These are phyloP conservation scores for Fusarium concolor DNA, from an alignment of 2,329 filamentous ascomycete species.

Conservation along the genomic window DNA sequence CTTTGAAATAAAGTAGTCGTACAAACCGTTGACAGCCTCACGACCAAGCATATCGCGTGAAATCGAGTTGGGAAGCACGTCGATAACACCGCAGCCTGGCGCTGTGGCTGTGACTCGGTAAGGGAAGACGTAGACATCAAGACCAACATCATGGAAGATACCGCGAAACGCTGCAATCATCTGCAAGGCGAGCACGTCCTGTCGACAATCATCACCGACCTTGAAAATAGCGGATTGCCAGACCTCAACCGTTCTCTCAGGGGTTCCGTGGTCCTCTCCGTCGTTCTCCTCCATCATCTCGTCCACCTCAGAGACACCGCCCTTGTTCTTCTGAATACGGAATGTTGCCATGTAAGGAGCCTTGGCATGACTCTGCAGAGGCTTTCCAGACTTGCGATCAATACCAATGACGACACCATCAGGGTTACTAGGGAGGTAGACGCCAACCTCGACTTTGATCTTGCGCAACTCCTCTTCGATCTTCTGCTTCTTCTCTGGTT, in stretches of 20 bases:
- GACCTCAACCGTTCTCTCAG: slow-evolving; percentile 81
- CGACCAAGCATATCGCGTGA: slow-evolving; percentile 98
- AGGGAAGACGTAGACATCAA: slow-evolving; percentile 97
- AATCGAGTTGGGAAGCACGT: slow-evolving; percentile 97
- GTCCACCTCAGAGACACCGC: slow-evolving; percentile 63
- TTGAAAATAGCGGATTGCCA: slow-evolving; percentile 99
- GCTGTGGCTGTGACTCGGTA: slow-evolving; percentile 98
- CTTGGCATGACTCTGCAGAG: slow-evolving; percentile 96
- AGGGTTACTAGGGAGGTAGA: slow-evolving; percentile 96
- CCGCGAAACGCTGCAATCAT: slow-evolving; percentile 98
- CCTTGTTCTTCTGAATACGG: slow-evolving; percentile 85
- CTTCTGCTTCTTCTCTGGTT: slow-evolving; percentile 98
- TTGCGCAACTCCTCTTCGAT: slow-evolving; percentile 98
- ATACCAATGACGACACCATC: slow-evolving; percentile 98
- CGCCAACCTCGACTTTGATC: slow-evolving; percentile 95
- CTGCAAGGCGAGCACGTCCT: slow-evolving; percentile 95
- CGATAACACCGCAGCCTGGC: slow-evolving; percentile 96
- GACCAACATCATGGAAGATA: slow-evolving; percentile 93
- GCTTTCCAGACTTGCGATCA: slow-evolving; percentile 97
- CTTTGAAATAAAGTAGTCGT: slow-evolving; percentile 97
- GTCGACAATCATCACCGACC: slow-evolving; percentile 96
- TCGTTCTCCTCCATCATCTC: slow-evolving; percentile 62
- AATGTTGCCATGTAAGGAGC: slow-evolving; percentile 99
- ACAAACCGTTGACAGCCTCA: slow-evolving; percentile 96
- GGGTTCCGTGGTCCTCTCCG: slow-evolving; percentile 49